These are phyloP conservation scores for Anthracocystis walkeri DNA, from an alignment of 1,284 basidiomycete species.

Conservation along the genomic window DNA sequence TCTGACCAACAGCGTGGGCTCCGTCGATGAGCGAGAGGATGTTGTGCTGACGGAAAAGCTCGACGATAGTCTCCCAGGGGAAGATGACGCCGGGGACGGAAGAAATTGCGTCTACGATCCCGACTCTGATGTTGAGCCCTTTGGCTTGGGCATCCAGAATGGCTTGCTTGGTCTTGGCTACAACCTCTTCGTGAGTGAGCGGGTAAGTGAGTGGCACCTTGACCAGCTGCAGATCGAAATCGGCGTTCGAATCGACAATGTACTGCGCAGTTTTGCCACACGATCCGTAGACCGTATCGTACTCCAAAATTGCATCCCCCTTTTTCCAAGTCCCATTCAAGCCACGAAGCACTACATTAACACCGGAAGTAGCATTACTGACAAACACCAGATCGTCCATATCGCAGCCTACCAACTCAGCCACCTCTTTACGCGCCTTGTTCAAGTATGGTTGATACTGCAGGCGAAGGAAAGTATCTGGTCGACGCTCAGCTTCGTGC, in stretches of 20 bases:
- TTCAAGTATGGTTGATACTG: conserved; percentile 22
- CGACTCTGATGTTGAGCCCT: conserved; percentile 82
- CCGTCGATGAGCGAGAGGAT: conserved; percentile 75
- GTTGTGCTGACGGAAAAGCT: conserved; percentile 50
- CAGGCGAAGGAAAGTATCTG: conserved; percentile 32
- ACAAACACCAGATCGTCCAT: conserved; percentile 64
- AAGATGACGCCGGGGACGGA: conserved; percentile 79
- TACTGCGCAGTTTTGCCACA: conserved; percentile 60
- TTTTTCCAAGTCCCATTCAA: conserved; percentile 57
- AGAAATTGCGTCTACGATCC: conserved; percentile 80
- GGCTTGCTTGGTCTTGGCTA: conserved; percentile 57
- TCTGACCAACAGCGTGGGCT: conserved; percentile 82
- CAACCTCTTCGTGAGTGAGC: conserved; percentile 55
- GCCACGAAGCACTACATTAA: conserved; percentile 63
- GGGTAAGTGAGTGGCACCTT: conserved; percentile 62
- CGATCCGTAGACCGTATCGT: conserved; percentile 64
- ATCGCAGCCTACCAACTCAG: conserved; percentile 24
- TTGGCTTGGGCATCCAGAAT: conserved; percentile 21
- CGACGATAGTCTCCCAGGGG: conserved; percentile 82
- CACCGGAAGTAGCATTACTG: conserved; percentile 65
- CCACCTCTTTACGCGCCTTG: conserved; percentile 23
- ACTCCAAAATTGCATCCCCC: conserved; percentile 60
- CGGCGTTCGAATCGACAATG: conserved; percentile 60
- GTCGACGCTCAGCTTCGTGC: conserved; percentile 31
- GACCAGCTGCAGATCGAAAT: conserved; percentile 52